Evolutionary conservation across 371 early-diverging fungal genomes (phyloP).

Genomic region (Encephalitozoon romaleae): DNA sequence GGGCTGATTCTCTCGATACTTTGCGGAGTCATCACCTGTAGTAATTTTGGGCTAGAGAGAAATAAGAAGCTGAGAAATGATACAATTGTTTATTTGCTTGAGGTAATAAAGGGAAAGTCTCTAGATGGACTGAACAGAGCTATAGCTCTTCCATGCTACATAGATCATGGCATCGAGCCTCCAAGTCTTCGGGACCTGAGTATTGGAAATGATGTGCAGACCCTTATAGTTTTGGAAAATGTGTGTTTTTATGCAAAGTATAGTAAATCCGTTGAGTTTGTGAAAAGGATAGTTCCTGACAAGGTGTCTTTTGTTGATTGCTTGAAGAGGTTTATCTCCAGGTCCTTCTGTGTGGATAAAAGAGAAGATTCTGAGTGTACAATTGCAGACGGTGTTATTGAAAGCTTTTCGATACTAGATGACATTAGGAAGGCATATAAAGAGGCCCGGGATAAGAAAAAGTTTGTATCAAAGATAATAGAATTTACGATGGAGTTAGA

Average conservation of each 20-base stretch:
- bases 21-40: neutral
- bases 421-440: slow-evolving; percentile 13
- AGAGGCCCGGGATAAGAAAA: slow-evolving; percentile 7
- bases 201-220: slow-evolving; percentile 10
- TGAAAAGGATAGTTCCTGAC: slow-evolving; percentile 27
- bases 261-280: neutral
- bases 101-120: neutral
- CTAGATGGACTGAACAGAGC: slow-evolving; percentile 1
- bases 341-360: neutral
- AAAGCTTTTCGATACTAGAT: slow-evolving; percentile 19
- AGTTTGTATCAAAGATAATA: slow-evolving; percentile 32
- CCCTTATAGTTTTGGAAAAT: slow-evolving; percentile 25
- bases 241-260: slow-evolving; percentile 41
- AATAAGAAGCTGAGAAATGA: slow-evolving; percentile 41
- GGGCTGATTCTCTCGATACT: slow-evolving; percentile 37
- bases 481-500: slow-evolving; percentile 15
- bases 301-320: slow-evolving; percentile 3
- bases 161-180: slow-evolving; percentile 11
- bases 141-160: slow-evolving; percentile 23
- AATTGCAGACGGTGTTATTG: slow-evolving; percentile 14
- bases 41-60: neutral
- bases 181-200: neutral
- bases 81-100: slow-evolving; percentile 4
- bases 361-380: neutral
- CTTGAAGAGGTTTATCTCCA: slow-evolving; percentile 21